Base-by-base conservation (phyloP, 1,284 basidiomycete species). In the Stygiomarasmius scandens region DNA sequence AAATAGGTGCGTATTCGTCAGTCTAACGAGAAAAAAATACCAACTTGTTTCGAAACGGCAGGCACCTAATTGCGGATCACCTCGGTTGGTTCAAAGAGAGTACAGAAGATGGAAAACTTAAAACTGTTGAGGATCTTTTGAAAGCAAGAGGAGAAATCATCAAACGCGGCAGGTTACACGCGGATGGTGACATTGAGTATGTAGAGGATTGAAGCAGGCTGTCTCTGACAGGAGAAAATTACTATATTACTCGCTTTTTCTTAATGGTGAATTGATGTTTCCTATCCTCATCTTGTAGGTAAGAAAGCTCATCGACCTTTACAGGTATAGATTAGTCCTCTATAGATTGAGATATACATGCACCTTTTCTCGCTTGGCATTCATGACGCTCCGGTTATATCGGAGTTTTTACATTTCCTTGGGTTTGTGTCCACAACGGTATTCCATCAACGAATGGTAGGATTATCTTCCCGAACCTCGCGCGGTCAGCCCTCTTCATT, bases 11-110 rank as follows among this genome's bases (percentile, higher is more conserved):
- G 83, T 73, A 29, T 24, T 19, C n/a, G n/a, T n/a, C n/a, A n/a
- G n/a, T 22, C 38, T 29, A 44, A 27, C 52, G 16, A 16, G 52
- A 41, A 5, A 41, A 4, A 16, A 41, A 41, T 41, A 8, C 16
- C n/a, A 41, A 34, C 32, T n/a, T 24, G 38, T 16, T 8, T 6
- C n/a, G 16, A 41, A 41, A 8, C 23, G 54, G 3, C 61, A 92
- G 92, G 47, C 92, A 94, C 73, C 76, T 94, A 19, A 94, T 95
- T 67, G 95, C 95, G 8, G 95, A 97, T 69, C 88, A 97, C 67
- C 73, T 97, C 14, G 93, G 92, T 1, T 97, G 95, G 95, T 97
- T 97, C 77, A 87, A 91, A 62, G 88, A 92, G 38, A 79, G 81
- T 48, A 93, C 89, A 0, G 77, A 87, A 58, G 86, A 86, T 2